Evolutionary conservation across 192 early-diverging fungal genomes (phyloP).

Genomic region (Diversispora eburnea): DNA sequence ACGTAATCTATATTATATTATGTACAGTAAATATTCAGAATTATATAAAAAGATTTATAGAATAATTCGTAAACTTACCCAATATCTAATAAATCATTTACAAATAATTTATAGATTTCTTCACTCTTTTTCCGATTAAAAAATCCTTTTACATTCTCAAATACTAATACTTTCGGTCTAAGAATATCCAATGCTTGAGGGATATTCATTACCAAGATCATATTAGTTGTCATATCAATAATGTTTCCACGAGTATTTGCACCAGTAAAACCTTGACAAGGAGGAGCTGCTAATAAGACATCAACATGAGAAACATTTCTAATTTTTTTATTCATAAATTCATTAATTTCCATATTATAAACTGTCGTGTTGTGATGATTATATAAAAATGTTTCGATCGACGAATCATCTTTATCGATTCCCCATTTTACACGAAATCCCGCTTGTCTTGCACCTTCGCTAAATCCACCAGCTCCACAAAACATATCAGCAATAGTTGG

Average conservation of each 20-base stretch:
- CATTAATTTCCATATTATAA: background rate
- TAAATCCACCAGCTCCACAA: background rate
- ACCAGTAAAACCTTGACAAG: background rate
- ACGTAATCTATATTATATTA: no score
- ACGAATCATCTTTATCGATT: background rate
- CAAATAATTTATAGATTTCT: background rate
- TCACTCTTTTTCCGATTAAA: background rate
- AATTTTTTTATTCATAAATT: background rate
- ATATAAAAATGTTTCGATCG: background rate
- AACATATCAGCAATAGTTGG: slow-evolving; percentile 2
- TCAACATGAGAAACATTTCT: background rate
- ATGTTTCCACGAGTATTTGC: background rate
- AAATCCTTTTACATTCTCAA: slow-evolving; percentile 1
- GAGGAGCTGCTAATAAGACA: background rate
- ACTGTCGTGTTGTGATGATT: background rate
- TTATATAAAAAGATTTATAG: background rate
- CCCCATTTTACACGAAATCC: background rate
- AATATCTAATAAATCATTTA: background rate
- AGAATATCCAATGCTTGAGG: background rate
- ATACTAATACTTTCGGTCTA: background rate
- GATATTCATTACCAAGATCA: background rate
- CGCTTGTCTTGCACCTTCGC: background rate
- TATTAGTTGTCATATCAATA: background rate
- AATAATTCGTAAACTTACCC: background rate
- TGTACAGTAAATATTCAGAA: no score